phyloP scores from a whole-genome alignment of 345 rosid genomes.

The Lumnitzera racemosa region DNA sequence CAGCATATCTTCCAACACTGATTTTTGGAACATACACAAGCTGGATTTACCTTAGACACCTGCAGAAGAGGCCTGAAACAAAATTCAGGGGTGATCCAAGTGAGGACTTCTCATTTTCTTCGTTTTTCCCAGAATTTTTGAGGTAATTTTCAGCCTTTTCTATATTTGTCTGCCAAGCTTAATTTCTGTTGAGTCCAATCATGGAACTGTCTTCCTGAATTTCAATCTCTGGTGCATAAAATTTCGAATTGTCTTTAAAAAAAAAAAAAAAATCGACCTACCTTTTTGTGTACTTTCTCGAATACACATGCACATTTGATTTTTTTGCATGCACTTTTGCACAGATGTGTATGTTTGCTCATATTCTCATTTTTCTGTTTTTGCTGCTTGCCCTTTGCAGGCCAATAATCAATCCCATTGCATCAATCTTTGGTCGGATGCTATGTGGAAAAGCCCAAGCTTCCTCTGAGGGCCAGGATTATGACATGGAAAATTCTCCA shows the following conservation, averaged over 20 bases:
- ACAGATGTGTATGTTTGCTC: not conserved
- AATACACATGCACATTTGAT: not conserved
- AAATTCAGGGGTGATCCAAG: constrained; percentile 91
- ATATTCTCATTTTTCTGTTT: constrained; percentile 4
- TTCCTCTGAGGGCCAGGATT: constrained; percentile 38
- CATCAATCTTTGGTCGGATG: constrained; percentile 74
- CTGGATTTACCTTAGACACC: constrained; percentile 91
- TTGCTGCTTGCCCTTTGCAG: constrained; percentile 26
- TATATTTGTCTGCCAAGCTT: not conserved
- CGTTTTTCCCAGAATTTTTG: constrained; percentile 85
- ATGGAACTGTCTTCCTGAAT: too few relatives aligned
- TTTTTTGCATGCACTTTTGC: too few relatives aligned
- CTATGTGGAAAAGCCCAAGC: constrained; percentile 66
- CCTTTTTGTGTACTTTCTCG: not conserved
- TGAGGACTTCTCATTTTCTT: constrained; percentile 87
- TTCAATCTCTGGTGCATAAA: too few relatives aligned
- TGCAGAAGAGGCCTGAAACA: constrained; percentile 78
- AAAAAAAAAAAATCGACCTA: not conserved
- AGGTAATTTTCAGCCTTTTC: constrained; percentile 33
- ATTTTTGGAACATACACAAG: constrained; percentile 87
- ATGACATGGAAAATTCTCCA: constrained; percentile 51
- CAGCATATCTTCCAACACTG: constrained; percentile 77
- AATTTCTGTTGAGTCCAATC: not conserved
- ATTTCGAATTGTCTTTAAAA: too few relatives aligned
- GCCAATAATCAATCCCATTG: constrained; percentile 77